Conservation (phyloP, 768 basidiomycete species). For the Termitomyces sp. region DNA sequence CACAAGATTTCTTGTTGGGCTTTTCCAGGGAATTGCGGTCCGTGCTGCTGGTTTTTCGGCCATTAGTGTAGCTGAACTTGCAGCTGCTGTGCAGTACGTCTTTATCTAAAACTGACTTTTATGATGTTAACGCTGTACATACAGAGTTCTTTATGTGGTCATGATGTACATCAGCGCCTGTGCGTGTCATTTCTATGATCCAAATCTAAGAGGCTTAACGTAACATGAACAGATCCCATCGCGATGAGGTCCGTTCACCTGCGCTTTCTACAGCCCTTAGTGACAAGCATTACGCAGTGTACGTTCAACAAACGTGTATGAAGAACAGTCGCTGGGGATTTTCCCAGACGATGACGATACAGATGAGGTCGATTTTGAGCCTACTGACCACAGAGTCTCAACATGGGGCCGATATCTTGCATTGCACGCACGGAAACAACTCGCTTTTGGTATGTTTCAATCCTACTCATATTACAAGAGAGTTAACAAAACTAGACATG, state of each 20-base stretch:
- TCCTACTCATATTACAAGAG: background rate
- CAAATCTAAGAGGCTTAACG: background rate
- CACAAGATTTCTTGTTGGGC: slow-evolving; percentile 64
- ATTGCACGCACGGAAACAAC: slow-evolving; percentile 81
- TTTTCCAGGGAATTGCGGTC: slow-evolving; percentile 79
- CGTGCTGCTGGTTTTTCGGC: slow-evolving; percentile 85
- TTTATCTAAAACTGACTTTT: background rate
- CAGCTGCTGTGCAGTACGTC: slow-evolving; percentile 85
- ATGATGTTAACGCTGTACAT: background rate
- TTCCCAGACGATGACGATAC: slow-evolving; percentile 52
- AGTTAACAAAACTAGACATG: slow-evolving; percentile 60
- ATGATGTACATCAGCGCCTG: slow-evolving; percentile 94
- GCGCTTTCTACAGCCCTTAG: background rate
- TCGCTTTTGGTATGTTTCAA: slow-evolving; percentile 73
- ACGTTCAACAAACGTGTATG: slow-evolving; percentile 91
- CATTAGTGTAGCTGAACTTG: slow-evolving; percentile 68
- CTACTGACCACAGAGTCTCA: slow-evolving; percentile 46
- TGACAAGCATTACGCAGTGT: slow-evolving; percentile 46
- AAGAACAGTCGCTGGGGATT: slow-evolving; percentile 87
- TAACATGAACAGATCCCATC: slow-evolving; percentile 54
- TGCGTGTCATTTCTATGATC: slow-evolving; percentile 34
- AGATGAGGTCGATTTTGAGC: slow-evolving; percentile 42
- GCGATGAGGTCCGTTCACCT: slow-evolving; percentile 62
- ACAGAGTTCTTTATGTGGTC: slow-evolving; percentile 78
- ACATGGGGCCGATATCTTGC: slow-evolving; percentile 77